phyloP scores from a whole-genome alignment of 306 rosid species.

The Medicago ruthenica region DNA sequence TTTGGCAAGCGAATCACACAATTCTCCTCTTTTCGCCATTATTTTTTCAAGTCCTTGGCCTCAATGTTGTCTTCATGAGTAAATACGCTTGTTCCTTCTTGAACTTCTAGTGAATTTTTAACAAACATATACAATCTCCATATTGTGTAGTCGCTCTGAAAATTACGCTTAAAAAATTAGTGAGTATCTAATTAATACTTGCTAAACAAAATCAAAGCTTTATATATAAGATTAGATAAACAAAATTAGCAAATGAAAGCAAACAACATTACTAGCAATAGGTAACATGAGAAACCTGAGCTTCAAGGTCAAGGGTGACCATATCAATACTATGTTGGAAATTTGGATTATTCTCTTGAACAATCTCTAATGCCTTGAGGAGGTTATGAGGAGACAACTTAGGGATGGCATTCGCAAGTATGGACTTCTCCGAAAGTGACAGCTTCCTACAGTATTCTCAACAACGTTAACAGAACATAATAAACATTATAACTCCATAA shows the following conservation, averaged over 20 bases:
- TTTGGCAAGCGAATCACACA: too few species aligned
- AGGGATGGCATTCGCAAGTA: slow-evolving; percentile 53
- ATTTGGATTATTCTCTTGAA: slow-evolving; percentile 64
- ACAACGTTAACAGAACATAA: slow-evolving; percentile 1
- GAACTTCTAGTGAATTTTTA: too few species aligned
- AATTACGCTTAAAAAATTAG: too few species aligned
- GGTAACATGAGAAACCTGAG: slow-evolving; percentile 57
- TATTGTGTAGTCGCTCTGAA: too few species aligned
- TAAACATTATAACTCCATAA: slow-evolving; percentile 11
- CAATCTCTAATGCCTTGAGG: slow-evolving; percentile 63
- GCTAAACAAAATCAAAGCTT: background rate
- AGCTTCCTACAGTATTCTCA: slow-evolving; percentile 56
- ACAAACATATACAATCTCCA: too few species aligned
- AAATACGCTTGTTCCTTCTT: too few species aligned
- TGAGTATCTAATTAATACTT: too few species aligned
- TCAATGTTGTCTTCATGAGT: too few species aligned
- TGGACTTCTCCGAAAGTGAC: slow-evolving; percentile 63
- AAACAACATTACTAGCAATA: background rate
- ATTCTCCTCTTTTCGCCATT: too few species aligned
- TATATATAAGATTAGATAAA: background rate
- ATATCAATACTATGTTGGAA: slow-evolving; percentile 58
- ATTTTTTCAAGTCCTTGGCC: too few species aligned
- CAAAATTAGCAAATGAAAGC: slow-evolving; percentile 2
- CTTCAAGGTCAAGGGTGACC: slow-evolving; percentile 77
- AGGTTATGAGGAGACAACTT: slow-evolving; percentile 66